Evolutionary conservation across 208 protist species (phyloP).

Genomic region (Leishmania turanica): DNA sequence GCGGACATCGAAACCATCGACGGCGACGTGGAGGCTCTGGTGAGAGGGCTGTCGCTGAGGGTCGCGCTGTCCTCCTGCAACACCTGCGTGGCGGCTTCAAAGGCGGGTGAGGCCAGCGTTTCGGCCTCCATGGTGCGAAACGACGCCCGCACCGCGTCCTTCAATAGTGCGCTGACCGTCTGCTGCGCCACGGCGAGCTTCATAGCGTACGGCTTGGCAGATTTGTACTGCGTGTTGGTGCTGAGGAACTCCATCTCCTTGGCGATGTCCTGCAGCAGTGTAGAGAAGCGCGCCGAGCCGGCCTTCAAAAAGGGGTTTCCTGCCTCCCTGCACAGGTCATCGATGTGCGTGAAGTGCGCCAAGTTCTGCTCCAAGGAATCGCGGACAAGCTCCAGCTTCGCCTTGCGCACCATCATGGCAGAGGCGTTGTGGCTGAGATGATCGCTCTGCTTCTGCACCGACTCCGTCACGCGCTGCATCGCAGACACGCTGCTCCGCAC

Average conservation of each 20-base stretch:
- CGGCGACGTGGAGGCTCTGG: neutral
- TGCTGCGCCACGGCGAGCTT: slow-evolving; percentile 68
- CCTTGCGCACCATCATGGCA: slow-evolving; percentile 71
- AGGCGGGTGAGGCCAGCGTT: slow-evolving; percentile 28
- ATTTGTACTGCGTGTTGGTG: slow-evolving; percentile 70
- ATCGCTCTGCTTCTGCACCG: slow-evolving; percentile 81
- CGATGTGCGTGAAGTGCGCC: slow-evolving; percentile 80
- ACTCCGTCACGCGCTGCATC: slow-evolving; percentile 69
- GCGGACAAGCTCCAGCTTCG: slow-evolving; percentile 74
- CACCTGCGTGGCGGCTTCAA: slow-evolving; percentile 24
- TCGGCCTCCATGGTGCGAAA: slow-evolving; percentile 37
- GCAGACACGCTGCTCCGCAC: slow-evolving; percentile 47
- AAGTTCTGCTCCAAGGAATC: slow-evolving; percentile 74
- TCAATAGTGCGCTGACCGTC: slow-evolving; percentile 46
- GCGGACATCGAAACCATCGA: neutral
- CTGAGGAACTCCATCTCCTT: slow-evolving; percentile 81
- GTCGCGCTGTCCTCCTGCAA: neutral
- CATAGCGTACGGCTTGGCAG: slow-evolving; percentile 71
- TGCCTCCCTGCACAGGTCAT: slow-evolving; percentile 67
- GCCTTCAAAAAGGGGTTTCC: slow-evolving; percentile 67
- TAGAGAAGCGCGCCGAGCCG: slow-evolving; percentile 59
- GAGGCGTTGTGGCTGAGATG: slow-evolving; percentile 77
- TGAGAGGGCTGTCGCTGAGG: neutral
- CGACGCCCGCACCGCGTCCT: slow-evolving; percentile 53
- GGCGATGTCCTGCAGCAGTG: slow-evolving; percentile 78